phyloP scores from a whole-genome alignment of 2,329 filamentous ascomycete species.

The Exophiala phaeomuriformis region DNA sequence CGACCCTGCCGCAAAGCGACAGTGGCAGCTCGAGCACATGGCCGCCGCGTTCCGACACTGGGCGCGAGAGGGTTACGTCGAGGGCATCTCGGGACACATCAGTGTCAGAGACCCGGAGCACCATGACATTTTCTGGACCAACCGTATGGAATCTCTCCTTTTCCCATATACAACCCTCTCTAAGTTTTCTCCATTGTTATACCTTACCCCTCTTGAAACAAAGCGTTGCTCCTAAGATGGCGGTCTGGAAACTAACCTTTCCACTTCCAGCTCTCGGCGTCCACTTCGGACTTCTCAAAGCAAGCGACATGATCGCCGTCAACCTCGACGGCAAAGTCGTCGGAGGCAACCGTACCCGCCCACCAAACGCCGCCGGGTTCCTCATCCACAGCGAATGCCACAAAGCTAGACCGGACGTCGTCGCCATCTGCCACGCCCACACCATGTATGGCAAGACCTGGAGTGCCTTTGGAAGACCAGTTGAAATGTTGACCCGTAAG shows the following conservation, averaged over 20 bases:
- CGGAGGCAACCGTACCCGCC: constrained; percentile 52
- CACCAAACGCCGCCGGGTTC: constrained; percentile 61
- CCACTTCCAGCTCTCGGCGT: constrained; percentile 40
- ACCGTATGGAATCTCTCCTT: constrained; percentile 27
- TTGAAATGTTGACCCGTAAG: constrained; percentile 42
- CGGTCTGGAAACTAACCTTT: background rate
- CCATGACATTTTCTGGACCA: constrained; percentile 60
- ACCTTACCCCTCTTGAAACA: background rate
- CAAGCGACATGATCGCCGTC: constrained; percentile 60
- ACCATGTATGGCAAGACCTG: constrained; percentile 58
- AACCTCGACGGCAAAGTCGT: constrained; percentile 56
- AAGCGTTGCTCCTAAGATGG: background rate
- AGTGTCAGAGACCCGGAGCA: constrained; percentile 58
- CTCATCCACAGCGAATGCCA: constrained; percentile 62
- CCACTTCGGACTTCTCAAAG: constrained; percentile 58
- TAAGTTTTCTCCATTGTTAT: background rate
- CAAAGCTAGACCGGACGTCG: constrained; percentile 56
- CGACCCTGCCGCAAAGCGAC: constrained; percentile 49
- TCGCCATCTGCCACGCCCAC: constrained; percentile 63
- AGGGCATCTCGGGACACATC: constrained; percentile 63
- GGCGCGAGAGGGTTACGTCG: constrained; percentile 56
- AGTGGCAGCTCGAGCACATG: constrained; percentile 59
- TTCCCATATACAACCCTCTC: background rate
- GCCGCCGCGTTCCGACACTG: constrained; percentile 62
- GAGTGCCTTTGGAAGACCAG: constrained; percentile 53